phyloP scores from a whole-genome alignment of 2,329 filamentous ascomycete species.

The Corinectria fuckeliana region DNA sequence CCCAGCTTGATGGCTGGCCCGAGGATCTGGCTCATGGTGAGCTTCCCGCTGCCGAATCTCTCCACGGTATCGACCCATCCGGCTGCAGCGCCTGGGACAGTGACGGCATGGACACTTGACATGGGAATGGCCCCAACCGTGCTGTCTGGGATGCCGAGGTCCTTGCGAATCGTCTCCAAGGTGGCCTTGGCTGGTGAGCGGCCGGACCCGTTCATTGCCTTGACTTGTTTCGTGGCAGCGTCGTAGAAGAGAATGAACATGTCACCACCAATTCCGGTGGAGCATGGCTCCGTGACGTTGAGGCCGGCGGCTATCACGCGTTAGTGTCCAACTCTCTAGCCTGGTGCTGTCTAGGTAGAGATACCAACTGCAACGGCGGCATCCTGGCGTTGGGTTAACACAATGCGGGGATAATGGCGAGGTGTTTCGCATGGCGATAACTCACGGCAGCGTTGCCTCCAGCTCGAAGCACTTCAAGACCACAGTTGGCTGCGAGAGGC shows the following conservation, averaged over 20 bases:
- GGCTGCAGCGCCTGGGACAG: constrained; percentile 87
- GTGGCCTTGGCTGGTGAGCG: constrained; percentile 74
- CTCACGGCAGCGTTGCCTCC: constrained; percentile 93
- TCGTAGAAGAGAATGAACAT: constrained; percentile 97
- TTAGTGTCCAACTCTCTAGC: neutral
- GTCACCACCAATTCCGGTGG: constrained; percentile 94
- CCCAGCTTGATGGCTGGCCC: constrained; percentile 83
- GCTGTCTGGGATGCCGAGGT: constrained; percentile 69
- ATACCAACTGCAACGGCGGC: constrained; percentile 91
- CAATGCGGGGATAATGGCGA: neutral
- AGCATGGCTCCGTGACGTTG: constrained; percentile 91
- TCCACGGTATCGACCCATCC: constrained; percentile 93
- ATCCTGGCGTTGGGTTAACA: constrained; percentile 62
- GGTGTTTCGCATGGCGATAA: constrained; percentile 30
- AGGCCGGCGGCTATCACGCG: constrained; percentile 75
- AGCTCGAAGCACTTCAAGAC: constrained; percentile 80
- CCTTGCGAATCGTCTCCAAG: constrained; percentile 72
- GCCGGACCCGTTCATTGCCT: constrained; percentile 92
- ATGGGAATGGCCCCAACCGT: constrained; percentile 70
- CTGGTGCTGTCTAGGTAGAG: constrained; percentile 30
- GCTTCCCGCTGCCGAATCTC: constrained; percentile 85
- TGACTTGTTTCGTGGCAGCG: constrained; percentile 80
- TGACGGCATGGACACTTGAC: constrained; percentile 79
- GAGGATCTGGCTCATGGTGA: constrained; percentile 79
- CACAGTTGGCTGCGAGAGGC: constrained; percentile 86